Conservation (phyloP, 768 basidiomycete genomes). For the Epithele typhae region DNA sequence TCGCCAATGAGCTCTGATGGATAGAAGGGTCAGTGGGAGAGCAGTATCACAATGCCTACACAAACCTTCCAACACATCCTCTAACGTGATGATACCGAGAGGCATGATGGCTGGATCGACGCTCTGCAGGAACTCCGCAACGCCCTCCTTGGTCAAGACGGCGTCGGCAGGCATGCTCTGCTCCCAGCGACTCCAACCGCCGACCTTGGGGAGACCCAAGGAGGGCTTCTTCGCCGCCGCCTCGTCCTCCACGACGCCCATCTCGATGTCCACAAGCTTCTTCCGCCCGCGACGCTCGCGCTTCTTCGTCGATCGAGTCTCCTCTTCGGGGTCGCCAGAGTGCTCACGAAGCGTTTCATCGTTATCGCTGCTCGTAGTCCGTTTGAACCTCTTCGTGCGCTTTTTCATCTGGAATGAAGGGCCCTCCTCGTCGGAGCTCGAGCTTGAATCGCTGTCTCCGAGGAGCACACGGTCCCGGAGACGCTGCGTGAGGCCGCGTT, state of each 20-base stretch:
- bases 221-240: slow-evolving; percentile 20
- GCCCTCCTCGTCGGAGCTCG: slow-evolving; percentile 34
- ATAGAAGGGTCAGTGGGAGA: too few species aligned
- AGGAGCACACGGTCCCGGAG: slow-evolving; percentile 73
- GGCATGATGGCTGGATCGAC: slow-evolving; percentile 82
- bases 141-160: slow-evolving; percentile 67
- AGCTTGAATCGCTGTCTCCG: slow-evolving; percentile 55
- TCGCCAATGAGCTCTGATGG: slow-evolving; percentile 88
- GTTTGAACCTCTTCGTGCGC: slow-evolving; percentile 8
- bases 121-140: slow-evolving; percentile 80
- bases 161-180: slow-evolving; percentile 90
- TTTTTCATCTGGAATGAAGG: not conserved
- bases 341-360: slow-evolving; percentile 19
- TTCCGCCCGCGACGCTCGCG: slow-evolving; percentile 19
- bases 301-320: not conserved
- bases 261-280: slow-evolving; percentile 23
- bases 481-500: slow-evolving; percentile 74
- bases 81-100: slow-evolving; percentile 87
- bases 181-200: slow-evolving; percentile 41
- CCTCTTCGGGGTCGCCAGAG: not conserved
- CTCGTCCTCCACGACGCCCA: slow-evolving; percentile 24
- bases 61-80: slow-evolving; percentile 90
- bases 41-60: too few species aligned
- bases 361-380: slow-evolving; percentile 18
- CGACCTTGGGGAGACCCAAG: slow-evolving; percentile 23